Evolutionary conservation across 2,329 filamentous ascomycete genomes (phyloP), one percentile per base, ranked within the genome.

Genomic region (Sporothrix pseudoabietina): DNA sequence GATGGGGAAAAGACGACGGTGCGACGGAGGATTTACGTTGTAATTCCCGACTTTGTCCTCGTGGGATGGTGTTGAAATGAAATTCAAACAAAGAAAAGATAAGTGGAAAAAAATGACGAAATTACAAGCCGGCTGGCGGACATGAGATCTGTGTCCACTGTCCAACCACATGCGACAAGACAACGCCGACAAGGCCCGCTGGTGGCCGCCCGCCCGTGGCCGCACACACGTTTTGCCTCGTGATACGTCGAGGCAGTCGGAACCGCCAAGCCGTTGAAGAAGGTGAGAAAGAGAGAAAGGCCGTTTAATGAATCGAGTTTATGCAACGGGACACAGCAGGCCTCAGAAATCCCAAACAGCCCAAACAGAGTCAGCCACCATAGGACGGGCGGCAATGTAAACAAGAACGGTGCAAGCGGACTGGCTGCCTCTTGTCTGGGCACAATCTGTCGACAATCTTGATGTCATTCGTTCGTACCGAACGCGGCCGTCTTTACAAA

Each of bases 361-460:
- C 35, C 35, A 35, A 4, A 35, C 8, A 35, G 35, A 44, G 44
- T 49, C 44, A 49, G 14, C 30, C 10, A 35, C 30, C 19, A 55
- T 22, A 63, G 44, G 61, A 39, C 61, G 35, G 57, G 61, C 61
- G 61, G 39, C 30, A 70, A 70, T 14, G 68, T 70, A 55, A 70
- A 70, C 68, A 70, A 70, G 49, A 70, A 57, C 32, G 35, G 35
- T 54, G 68, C 68, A 44, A 39, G 30, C 32, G 16, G 47, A 70
- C 49, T 70, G 68, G 68, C 52, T 59, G 55, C 39, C 12, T 49
- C 44, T 49, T 10, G n/a, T 9, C 61, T 30, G 22, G 61, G 61
- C 61, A 30, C 39, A 65, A 65, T 65, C 59, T 54, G 22, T 54
- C 5, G 7, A 9, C 52, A 22, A 49, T 26, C 22, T 63, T 66